Evolutionary conservation across 1,284 basidiomycete genomes (phyloP).

Genomic region (Papiliotrema nemorosa): DNA sequence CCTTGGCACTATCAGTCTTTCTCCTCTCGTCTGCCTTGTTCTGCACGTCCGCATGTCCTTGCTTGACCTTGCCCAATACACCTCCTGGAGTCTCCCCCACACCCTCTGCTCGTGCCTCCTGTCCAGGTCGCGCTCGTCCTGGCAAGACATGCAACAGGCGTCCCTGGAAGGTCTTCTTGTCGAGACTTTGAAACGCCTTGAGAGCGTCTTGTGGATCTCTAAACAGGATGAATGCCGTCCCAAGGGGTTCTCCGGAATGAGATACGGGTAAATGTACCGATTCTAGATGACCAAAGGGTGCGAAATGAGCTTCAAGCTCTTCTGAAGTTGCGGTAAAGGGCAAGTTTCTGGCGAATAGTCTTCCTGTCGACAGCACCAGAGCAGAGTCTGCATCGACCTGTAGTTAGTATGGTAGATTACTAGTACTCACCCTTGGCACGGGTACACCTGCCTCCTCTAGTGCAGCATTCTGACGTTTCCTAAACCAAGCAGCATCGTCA

Average conservation of each 20-base stretch:
- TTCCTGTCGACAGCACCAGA: constrained; percentile 70
- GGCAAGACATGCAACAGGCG: constrained; percentile 85
- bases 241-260: constrained; percentile 69
- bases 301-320: constrained; percentile 69
- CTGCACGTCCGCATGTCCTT: constrained; percentile 65
- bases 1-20: constrained; percentile 70
- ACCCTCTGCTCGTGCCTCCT: constrained; percentile 52
- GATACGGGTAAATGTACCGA: constrained; percentile 79
- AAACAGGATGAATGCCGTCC: constrained; percentile 75
- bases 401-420: background rate
- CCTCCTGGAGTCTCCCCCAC: constrained; percentile 34
- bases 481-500: constrained; percentile 68
- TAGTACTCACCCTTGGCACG: constrained; percentile 28
- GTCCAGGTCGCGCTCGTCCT: constrained; percentile 55
- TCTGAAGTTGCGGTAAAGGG: constrained; percentile 75
- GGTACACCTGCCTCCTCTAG: constrained; percentile 16
- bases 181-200: constrained; percentile 70
- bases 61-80: constrained; percentile 49
- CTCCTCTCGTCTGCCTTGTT: constrained; percentile 60
- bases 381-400: constrained; percentile 49
- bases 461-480: constrained; percentile 49
- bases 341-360: constrained; percentile 88
- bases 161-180: constrained; percentile 87
- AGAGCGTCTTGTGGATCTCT: constrained; percentile 63
- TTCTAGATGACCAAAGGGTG: constrained; percentile 65